Base-by-base conservation (phyloP, 805 yeast genomes). In the Candida silvicultrix region DNA sequence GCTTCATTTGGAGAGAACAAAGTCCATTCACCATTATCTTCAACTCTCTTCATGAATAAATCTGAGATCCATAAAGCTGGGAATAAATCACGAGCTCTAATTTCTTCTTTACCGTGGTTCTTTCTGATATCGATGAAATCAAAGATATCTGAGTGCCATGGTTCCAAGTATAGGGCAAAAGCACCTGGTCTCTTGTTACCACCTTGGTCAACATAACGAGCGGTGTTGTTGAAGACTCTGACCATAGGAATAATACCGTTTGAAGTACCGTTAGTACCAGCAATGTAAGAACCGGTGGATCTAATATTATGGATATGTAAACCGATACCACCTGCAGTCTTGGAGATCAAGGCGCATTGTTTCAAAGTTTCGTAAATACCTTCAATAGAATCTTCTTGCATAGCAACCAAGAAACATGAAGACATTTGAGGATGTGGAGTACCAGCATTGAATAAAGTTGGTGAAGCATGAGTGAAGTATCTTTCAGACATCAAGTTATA, bases 111-210 rank as follows among this genome's bases (percentile, higher is more conserved):
- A 44, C 97, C 98, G 62, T 90, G 96, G 61, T 89, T 92, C 69
- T 92, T 90, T 59, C 94, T 79, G 54, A 92, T 72, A 48, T 90
- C 92, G 45, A 92, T 66, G 58, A 92, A 84, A 49, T 86, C 96
- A 64, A 88, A 85, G 32, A 92, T 75, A 58, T 92, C 99, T 11
- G 85, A 78, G 63, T 92, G 99, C 99, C 99, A 92, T 46, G 99
- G 97, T 68, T 92, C 99, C 34, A 92, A 65, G 67, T 90, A 92
- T 34, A 89, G 68, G 32, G 97, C 96, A 66, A 92, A 86, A 3
- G 99, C 99, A 51, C 98, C 98, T 0, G 99, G 99, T 59, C 99
- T 75, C 67, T 90, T 90, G 69, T 92, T 92, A 46, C 98, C 98
- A 51, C 99, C 99, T 73, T 92, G 99, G 59, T 92, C 98, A 38